Percentiles rank a stretch among this genome's conserved stretches.
These are phyloP conservation scores for Phialemoniopsis sp. DNA, from an alignment of 2,329 filamentous ascomycete species.

Conservation along the genomic window DNA sequence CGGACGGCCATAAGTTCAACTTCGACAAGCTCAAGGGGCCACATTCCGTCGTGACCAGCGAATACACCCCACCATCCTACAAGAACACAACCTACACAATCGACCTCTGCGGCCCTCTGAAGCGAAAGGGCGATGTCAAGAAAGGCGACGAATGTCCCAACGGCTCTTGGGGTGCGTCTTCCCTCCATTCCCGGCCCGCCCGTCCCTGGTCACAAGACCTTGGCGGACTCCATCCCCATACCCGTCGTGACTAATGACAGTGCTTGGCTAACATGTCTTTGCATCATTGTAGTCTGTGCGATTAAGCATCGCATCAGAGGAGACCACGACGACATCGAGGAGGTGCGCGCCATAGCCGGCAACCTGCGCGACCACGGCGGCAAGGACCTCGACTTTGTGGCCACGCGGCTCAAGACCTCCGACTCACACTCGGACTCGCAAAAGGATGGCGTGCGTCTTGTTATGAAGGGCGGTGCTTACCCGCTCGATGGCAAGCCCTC, in stretches of 20 bases:
- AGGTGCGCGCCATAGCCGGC: constrained; percentile 72
- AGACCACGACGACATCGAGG: constrained; percentile 41
- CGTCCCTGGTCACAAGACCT: not conserved
- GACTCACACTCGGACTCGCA: constrained; percentile 60
- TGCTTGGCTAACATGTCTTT: constrained; percentile 3
- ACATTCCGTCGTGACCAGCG: constrained; percentile 61
- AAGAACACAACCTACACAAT: constrained; percentile 79
- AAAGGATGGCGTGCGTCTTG: constrained; percentile 68
- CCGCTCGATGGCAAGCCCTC: constrained; percentile 47
- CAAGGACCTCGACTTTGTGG: constrained; percentile 58
- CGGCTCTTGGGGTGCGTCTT: constrained; percentile 59
- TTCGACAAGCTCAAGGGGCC: constrained; percentile 61
- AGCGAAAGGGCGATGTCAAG: constrained; percentile 51
- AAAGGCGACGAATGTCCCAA: constrained; percentile 61
- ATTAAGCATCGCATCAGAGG: constrained; percentile 56
- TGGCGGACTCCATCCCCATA: not conserved
- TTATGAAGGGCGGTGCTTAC: constrained; percentile 58
- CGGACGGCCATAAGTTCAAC: constrained; percentile 59
- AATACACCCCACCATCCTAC: constrained; percentile 45
- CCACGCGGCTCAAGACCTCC: constrained; percentile 61
- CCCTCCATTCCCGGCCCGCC: too few relatives aligned
- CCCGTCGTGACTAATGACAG: too few relatives aligned
- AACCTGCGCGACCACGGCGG: constrained; percentile 58
- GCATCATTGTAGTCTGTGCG: constrained; percentile 61
- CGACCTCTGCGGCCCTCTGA: constrained; percentile 68